Percentiles rank a stretch among this genome's conserved stretches.
Conservation (phyloP, 441 rosid genomes). For the Bocquillonia castaneifolia region DNA sequence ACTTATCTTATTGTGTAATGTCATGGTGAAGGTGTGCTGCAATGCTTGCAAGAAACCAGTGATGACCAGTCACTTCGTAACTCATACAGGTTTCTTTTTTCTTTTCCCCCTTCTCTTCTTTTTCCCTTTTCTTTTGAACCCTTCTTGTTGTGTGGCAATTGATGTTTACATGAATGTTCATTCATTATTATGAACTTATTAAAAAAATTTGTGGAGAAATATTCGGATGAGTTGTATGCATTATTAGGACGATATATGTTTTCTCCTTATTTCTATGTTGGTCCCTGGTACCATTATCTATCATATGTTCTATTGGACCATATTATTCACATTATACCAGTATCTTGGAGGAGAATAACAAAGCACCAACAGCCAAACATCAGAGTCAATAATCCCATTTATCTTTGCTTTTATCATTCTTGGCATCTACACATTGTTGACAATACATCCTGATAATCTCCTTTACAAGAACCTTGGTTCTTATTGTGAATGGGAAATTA, state of each 20-base stretch:
- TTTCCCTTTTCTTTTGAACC: not conserved
- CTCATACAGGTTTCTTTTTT: conserved; percentile 55
- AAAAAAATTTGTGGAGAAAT: not conserved
- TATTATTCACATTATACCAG: not conserved
- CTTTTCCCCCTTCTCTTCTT: not conserved
- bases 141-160: not conserved
- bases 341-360: not conserved
- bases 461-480: no score
- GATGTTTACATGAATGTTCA: not conserved
- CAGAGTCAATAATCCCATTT: not conserved
- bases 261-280: not conserved
- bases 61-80: conserved; percentile 55
- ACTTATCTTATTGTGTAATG: conserved; percentile 24
- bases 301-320: not conserved
- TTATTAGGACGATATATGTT: not conserved
- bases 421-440: not conserved
- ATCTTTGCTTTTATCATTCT: not conserved
- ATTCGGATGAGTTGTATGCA: not conserved
- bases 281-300: not conserved
- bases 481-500: not conserved
- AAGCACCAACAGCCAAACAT: not conserved
- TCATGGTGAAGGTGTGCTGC: conserved; percentile 52
- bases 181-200: no score
- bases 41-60: conserved; percentile 66
- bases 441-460: not conserved